Evolutionary conservation across 306 rosid genomes (phyloP).

Genomic region (Clitoria ternatea): DNA sequence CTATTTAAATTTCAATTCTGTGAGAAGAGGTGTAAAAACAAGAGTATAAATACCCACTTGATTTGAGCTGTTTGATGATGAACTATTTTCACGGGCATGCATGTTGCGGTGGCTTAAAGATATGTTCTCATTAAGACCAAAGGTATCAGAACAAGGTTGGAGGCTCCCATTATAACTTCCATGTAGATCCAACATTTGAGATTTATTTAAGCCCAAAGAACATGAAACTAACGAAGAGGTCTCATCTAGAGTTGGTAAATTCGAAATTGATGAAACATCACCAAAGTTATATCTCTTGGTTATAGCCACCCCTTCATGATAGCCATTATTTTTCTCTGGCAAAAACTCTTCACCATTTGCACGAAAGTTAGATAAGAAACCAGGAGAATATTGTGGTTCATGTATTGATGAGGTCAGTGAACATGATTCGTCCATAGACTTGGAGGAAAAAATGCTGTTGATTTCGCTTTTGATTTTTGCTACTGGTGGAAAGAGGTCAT

Average conservation of each 20-base stretch:
- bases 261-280: conserved; percentile 18
- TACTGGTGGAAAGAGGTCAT: background rate
- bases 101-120: conserved; percentile 24
- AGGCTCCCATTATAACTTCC: conserved; percentile 5
- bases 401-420: background rate
- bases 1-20: too few relatives aligned
- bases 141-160: conserved; percentile 13
- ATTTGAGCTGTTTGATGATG: conserved; percentile 50
- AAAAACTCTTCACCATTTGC: conserved; percentile 20
- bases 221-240: conserved; percentile 36
- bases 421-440: background rate
- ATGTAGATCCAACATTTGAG: conserved; percentile 34
- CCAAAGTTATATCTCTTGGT: conserved; percentile 21
- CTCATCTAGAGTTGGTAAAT: conserved; percentile 5
- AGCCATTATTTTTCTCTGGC: background rate
- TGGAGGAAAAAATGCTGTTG: background rate
- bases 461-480: background rate
- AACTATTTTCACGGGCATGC: conserved; percentile 34
- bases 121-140: conserved; percentile 18
- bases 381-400: conserved; percentile 14
- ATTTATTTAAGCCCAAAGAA: conserved; percentile 32
- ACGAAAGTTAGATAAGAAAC: conserved; percentile 12
- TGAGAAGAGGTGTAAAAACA: background rate
- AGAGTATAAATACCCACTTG: conserved; percentile 29
- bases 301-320: conserved; percentile 17